These are phyloP conservation scores for Fraxinus paxiana DNA, from an alignment of 305 asterid genomes.

Conservation along the genomic window DNA sequence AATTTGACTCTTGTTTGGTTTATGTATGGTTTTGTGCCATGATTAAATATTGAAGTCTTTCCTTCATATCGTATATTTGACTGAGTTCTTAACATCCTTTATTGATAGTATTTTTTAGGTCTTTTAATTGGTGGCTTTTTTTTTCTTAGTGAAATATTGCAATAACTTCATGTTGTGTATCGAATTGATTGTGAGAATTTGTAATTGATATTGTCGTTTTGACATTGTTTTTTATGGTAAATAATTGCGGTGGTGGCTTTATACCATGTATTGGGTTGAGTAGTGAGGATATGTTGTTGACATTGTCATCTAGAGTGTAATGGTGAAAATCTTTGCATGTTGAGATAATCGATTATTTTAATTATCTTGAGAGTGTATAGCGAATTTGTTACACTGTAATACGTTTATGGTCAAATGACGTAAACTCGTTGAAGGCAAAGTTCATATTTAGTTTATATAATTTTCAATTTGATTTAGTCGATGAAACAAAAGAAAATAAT, in stretches of 20 bases:
- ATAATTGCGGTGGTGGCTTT: not conserved
- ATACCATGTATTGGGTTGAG: not conserved
- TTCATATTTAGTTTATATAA: not conserved
- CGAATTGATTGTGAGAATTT: not conserved
- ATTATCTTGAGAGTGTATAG: not conserved
- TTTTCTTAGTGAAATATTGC: not conserved
- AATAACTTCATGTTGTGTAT: not conserved
- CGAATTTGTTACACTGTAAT: not conserved
- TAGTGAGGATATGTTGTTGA: not conserved
- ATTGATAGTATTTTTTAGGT: not conserved
- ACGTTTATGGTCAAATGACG: not conserved
- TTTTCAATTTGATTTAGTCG: not conserved
- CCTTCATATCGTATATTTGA: not conserved
- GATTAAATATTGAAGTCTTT: not conserved
- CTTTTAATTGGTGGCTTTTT: not conserved
- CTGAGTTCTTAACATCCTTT: not conserved
- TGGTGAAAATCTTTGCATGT: not conserved
- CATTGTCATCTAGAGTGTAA: not conserved
- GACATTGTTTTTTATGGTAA: not conserved
- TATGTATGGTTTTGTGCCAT: not conserved
- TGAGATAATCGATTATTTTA: not conserved
- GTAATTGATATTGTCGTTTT: not conserved
- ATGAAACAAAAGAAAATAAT: not conserved
- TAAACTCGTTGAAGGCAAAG: not conserved
- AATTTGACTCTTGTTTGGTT: not conserved